These are phyloP conservation scores for Pestalotiopsis sp. DNA, from an alignment of 2,329 filamentous ascomycete species.

Conservation along the genomic window DNA sequence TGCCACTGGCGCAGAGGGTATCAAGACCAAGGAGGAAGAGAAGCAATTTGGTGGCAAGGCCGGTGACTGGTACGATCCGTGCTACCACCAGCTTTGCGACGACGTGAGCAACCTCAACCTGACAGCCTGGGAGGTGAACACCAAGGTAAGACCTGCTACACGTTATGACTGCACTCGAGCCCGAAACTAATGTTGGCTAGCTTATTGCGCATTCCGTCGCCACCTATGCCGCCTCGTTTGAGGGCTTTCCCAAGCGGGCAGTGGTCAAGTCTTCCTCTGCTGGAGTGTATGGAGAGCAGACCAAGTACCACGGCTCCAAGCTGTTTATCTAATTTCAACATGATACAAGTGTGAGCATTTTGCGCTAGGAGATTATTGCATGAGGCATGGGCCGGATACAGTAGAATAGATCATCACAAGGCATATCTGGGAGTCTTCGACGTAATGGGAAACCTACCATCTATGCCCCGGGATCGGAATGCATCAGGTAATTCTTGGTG, in stretches of 20 bases:
- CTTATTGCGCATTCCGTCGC: constrained; percentile 73
- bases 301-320: constrained; percentile 52
- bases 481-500: too few species aligned
- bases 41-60: constrained; percentile 70
- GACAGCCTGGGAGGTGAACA: constrained; percentile 62
- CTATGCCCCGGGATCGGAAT: too few species aligned
- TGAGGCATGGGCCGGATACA: background rate
- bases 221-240: constrained; percentile 64
- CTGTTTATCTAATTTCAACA: constrained; percentile 40
- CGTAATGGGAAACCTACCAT: too few species aligned
- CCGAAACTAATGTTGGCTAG: constrained; percentile 32
- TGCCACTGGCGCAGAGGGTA: constrained; percentile 73
- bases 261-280: constrained; percentile 25
- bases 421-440: too few species aligned
- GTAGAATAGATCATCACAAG: too few species aligned
- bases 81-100: constrained; percentile 65
- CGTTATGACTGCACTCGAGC: background rate
- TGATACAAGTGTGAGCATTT: too few species aligned
- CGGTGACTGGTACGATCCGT: constrained; percentile 58
- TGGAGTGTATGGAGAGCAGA: constrained; percentile 30
- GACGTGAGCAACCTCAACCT: constrained; percentile 57
- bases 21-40: constrained; percentile 70
- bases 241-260: constrained; percentile 61
- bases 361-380: background rate
- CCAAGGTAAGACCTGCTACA: constrained; percentile 46